These are phyloP conservation scores for Colletotrichum spinosum DNA, from an alignment of 2,329 filamentous ascomycete species.

Conservation along the genomic window DNA sequence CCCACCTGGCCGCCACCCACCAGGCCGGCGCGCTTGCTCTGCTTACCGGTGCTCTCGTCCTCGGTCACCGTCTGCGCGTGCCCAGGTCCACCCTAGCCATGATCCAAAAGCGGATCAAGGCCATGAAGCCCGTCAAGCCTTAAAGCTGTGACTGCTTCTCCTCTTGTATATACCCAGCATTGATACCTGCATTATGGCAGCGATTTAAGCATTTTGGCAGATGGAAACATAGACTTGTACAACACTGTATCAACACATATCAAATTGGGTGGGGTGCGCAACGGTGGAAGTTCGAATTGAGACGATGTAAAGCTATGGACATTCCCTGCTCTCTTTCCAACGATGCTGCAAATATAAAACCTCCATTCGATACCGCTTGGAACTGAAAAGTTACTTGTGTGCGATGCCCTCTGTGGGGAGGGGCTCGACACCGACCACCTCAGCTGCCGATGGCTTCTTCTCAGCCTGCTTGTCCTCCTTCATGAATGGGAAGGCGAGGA, in stretches of 20 bases:
- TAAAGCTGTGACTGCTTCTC: neutral
- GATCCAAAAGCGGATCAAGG: conserved; percentile 62
- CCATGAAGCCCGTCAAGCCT: conserved; percentile 16
- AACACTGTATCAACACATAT: conserved; percentile 29
- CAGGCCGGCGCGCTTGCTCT: conserved; percentile 91
- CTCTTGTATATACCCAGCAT: no score
- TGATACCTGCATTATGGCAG: conserved; percentile 26
- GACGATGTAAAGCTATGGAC: no score
- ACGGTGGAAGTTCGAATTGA: no score
- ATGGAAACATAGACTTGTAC: conserved; percentile 24
- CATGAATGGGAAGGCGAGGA: conserved; percentile 97
- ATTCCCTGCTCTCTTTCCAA: no score
- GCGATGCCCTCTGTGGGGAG: conserved; percentile 69
- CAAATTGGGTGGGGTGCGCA: neutral
- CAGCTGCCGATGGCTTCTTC: conserved; percentile 69
- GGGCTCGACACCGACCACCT: conserved; percentile 71
- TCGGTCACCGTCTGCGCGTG: conserved; percentile 82
- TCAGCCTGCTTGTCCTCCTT: conserved; percentile 76
- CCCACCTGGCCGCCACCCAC: conserved; percentile 87
- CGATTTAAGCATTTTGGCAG: conserved; percentile 30
- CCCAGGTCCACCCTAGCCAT: conserved; percentile 73
- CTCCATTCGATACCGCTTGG: no score
- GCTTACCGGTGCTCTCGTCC: conserved; percentile 82
- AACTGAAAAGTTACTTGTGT: conserved; percentile 22
- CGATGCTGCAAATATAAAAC: no score